These are phyloP conservation scores for Aristolochia fimbriata DNA, from an alignment of 164 flowering plant genomes.

Conservation along the genomic window DNA sequence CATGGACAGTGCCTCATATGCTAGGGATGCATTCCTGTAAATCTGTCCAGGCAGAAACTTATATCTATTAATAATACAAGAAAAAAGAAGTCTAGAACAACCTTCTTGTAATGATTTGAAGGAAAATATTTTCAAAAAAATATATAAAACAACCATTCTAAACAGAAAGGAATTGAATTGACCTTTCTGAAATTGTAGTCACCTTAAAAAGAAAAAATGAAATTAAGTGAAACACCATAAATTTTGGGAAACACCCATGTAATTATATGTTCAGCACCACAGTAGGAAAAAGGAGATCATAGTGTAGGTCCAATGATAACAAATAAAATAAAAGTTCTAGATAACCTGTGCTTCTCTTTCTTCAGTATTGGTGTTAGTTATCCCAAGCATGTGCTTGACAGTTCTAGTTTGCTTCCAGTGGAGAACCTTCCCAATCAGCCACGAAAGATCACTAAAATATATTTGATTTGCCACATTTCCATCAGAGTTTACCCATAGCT, in stretches of 20 bases:
- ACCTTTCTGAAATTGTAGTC: too few relatives aligned
- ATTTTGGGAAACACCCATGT: too few relatives aligned
- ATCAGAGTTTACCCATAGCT: slow-evolving; percentile 77
- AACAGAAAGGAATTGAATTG: too few relatives aligned
- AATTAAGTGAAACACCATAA: too few relatives aligned
- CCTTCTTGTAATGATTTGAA: too few relatives aligned
- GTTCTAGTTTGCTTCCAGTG: slow-evolving; percentile 44
- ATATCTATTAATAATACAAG: slow-evolving; percentile 4
- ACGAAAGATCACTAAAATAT: slow-evolving; percentile 81
- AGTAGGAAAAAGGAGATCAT: background rate
- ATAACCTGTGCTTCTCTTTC: slow-evolving; percentile 65
- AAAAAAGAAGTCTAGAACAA: too few relatives aligned
- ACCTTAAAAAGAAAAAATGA: too few relatives aligned
- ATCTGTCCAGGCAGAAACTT: slow-evolving; percentile 38
- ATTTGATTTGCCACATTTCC: slow-evolving; percentile 45
- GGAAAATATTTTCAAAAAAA: too few relatives aligned
- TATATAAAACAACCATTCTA: too few relatives aligned
- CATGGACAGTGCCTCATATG: slow-evolving; percentile 70
- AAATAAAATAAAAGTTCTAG: background rate
- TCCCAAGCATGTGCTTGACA: slow-evolving; percentile 60
- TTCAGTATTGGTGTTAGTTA: slow-evolving; percentile 58
- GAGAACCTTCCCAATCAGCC: slow-evolving; percentile 77
- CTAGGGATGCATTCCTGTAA: slow-evolving; percentile 53
- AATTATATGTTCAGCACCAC: background rate
- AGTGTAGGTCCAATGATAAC: background rate